Conservation (phyloP, 768 basidiomycete species). For the Inosperma sp. region DNA sequence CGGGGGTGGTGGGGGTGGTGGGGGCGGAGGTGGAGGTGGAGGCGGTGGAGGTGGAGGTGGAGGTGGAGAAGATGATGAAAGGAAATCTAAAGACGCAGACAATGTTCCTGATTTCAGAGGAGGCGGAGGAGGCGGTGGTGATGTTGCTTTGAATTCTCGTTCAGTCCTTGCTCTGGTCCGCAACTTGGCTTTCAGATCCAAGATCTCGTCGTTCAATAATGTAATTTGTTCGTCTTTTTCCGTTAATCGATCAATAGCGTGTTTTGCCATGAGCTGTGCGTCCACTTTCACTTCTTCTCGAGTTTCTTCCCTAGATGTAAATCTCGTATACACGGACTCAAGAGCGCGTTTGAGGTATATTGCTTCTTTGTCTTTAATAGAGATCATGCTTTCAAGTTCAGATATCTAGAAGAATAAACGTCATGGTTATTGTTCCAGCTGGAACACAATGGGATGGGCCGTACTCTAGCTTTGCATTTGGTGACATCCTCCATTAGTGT, state of each 20-base stretch:
- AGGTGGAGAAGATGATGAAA: constrained; percentile 20
- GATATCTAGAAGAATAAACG: constrained; percentile 38
- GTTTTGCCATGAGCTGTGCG: constrained; percentile 62
- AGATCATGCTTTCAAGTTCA: constrained; percentile 45
- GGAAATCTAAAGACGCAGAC: constrained; percentile 5
- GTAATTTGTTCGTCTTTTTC: constrained; percentile 65
- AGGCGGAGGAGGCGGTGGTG: constrained; percentile 64
- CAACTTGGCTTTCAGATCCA: constrained; percentile 47
- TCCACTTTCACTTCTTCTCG: constrained; percentile 52
- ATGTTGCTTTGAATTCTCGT: constrained; percentile 65
- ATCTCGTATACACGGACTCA: constrained; percentile 81
- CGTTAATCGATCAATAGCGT: constrained; percentile 62
- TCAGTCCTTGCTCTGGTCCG: constrained; percentile 55
- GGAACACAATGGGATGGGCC: constrained; percentile 12
- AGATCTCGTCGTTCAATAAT: constrained; percentile 46
- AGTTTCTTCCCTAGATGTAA: constrained; percentile 53
- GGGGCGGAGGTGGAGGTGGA: constrained; percentile 21
- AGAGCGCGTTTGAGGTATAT: constrained; percentile 78
- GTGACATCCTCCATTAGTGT: constrained; percentile 69
- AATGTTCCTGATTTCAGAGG: constrained; percentile 36
- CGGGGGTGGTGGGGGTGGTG: constrained; percentile 23
- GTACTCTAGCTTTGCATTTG: constrained; percentile 63
- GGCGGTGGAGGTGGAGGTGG: constrained; percentile 49
- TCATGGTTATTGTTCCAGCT: constrained; percentile 7
- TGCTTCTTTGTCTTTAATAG: constrained; percentile 67